These are phyloP conservation scores for Pseudoperonospora humuli DNA, from an alignment of 352 stramenopile species.

Conservation along the genomic window DNA sequence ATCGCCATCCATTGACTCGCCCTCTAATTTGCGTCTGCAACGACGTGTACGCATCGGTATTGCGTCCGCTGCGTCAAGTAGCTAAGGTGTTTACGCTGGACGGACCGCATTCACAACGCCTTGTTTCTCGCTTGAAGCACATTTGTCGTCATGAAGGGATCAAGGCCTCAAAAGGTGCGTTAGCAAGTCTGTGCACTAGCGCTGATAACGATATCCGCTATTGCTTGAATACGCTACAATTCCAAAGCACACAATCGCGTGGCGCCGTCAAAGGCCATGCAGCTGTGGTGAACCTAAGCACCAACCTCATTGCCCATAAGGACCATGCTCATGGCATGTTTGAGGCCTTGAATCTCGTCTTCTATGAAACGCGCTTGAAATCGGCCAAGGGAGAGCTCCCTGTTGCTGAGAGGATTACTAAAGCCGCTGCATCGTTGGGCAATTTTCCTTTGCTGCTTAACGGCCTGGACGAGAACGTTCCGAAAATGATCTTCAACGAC, in stretches of 20 bases:
- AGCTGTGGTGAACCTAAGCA: slow-evolving; percentile 18
- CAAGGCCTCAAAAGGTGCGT: slow-evolving; percentile 55
- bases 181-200: slow-evolving; percentile 50
- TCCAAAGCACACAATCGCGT: slow-evolving; percentile 65
- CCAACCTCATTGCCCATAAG: slow-evolving; percentile 44
- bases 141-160: slow-evolving; percentile 89
- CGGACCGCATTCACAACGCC: slow-evolving; percentile 71
- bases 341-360: slow-evolving; percentile 63
- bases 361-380: slow-evolving; percentile 56
- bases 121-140: slow-evolving; percentile 88
- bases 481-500: slow-evolving; percentile 85
- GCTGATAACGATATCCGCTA: slow-evolving; percentile 91
- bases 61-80: slow-evolving; percentile 91
- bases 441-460: slow-evolving; percentile 79
- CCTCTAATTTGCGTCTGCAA: slow-evolving; percentile 99
- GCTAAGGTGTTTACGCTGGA: slow-evolving; percentile 91
- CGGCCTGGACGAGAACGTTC: slow-evolving; percentile 85
- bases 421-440: slow-evolving; percentile 61
- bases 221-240: slow-evolving; percentile 95
- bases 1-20: slow-evolving; percentile 77
- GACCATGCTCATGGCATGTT: slow-evolving; percentile 54
- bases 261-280: slow-evolving; percentile 6
- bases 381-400: slow-evolving; percentile 26
- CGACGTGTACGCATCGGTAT: slow-evolving; percentile 92
- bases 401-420: slow-evolving; percentile 47